A percentile compares a stretch with the other conserved stretches of the same genome.
Conservation (phyloP, 208 protist genomes). For the Trypanosoma brucei region DNA sequence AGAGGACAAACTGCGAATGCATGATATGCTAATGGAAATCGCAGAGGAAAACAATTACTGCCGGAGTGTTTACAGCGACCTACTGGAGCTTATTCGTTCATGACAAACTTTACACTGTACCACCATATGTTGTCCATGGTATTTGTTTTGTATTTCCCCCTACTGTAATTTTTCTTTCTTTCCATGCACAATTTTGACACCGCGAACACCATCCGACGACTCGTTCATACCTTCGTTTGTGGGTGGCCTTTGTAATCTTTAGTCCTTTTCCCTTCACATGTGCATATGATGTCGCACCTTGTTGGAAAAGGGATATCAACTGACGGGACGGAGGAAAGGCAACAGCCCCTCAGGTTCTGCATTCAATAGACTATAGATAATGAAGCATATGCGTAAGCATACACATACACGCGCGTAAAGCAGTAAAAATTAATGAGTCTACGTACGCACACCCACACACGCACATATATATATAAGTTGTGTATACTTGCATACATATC, state of each 20-base stretch:
- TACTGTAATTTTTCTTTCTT: background rate
- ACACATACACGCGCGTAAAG: no score
- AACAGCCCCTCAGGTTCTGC: no score
- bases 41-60: slow-evolving; percentile 68
- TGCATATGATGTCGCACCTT: background rate
- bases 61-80: slow-evolving; percentile 56
- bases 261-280: background rate
- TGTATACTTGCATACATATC: no score
- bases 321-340: no score
- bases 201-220: slow-evolving; percentile 3
- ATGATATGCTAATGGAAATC: slow-evolving; percentile 67
- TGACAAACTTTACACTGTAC: background rate
- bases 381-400: no score
- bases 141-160: slow-evolving; percentile 18
- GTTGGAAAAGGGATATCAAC: no score
- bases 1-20: slow-evolving; percentile 36
- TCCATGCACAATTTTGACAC: background rate
- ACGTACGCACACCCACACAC: no score
- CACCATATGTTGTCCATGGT: background rate
- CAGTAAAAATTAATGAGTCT: no score
- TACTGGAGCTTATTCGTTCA: slow-evolving; percentile 49
- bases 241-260: background rate
- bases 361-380: no score
- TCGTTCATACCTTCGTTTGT: slow-evolving; percentile 1
- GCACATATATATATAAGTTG: no score